These are phyloP conservation scores for Clavispora carvajalis DNA, from an alignment of 805 yeast species.

Conservation along the genomic window DNA sequence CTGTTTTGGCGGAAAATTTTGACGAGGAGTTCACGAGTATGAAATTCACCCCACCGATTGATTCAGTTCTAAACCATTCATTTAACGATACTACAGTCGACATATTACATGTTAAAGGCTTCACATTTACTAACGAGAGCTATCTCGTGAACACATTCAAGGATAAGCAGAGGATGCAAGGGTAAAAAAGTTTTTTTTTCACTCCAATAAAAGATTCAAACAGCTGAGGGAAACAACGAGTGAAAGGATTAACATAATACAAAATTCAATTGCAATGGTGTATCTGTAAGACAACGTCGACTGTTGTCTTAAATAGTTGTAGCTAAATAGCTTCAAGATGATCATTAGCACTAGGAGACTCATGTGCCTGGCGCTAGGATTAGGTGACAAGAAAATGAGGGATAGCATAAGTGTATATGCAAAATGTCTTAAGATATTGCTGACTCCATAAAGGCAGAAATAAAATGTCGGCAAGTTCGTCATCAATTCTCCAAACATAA, in stretches of 20 bases:
- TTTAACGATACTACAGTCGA: constrained; percentile 13
- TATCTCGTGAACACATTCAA: constrained; percentile 17
- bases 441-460: constrained; percentile 6
- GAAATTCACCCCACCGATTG: constrained; percentile 37
- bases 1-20: constrained; percentile 79
- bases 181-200: not conserved
- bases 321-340: constrained; percentile 7
- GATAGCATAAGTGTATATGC: constrained; percentile 3
- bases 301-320: constrained; percentile 12
- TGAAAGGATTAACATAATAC: not conserved
- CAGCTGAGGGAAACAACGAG: not conserved
- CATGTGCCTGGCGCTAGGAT: not conserved
- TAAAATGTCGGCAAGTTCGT: constrained; percentile 6
- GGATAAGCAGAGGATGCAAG: not conserved
- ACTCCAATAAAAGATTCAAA: not conserved
- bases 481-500: constrained; percentile 10
- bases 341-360: not conserved
- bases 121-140: constrained; percentile 37
- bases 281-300: constrained; percentile 7
- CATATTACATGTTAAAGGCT: constrained; percentile 36
- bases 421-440: constrained; percentile 10
- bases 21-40: constrained; percentile 72
- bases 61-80: not conserved
- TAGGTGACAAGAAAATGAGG: not conserved
- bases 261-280: constrained; percentile 6